These are phyloP conservation scores for Penicillium brevicompactum DNA, from an alignment of 2,329 filamentous ascomycete species.

Conservation along the genomic window DNA sequence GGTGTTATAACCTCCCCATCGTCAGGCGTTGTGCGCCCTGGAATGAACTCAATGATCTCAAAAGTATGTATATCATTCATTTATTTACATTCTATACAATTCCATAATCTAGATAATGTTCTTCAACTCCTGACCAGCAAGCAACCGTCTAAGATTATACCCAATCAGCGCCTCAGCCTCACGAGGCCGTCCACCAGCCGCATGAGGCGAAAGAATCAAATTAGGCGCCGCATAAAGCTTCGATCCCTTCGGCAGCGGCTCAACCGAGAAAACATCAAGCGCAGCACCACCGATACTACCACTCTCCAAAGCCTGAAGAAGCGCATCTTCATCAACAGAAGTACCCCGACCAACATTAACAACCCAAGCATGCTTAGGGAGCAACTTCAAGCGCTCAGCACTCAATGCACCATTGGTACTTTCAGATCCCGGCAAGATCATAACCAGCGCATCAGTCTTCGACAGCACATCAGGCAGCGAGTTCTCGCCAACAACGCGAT, in stretches of 20 bases:
- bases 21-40: no score
- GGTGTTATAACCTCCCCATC: no score
- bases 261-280: slow-evolving; percentile 25
- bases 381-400: slow-evolving; percentile 53
- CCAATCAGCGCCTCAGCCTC: slow-evolving; percentile 61
- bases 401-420: slow-evolving; percentile 60
- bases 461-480: slow-evolving; percentile 56
- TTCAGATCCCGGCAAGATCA: slow-evolving; percentile 64
- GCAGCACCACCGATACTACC: slow-evolving; percentile 24
- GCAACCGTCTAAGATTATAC: slow-evolving; percentile 61
- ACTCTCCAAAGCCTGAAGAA: slow-evolving; percentile 23
- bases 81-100: slow-evolving; percentile 29
- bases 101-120: slow-evolving; percentile 48
- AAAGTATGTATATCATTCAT: not conserved
- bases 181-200: slow-evolving; percentile 47
- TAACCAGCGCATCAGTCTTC: slow-evolving; percentile 65
- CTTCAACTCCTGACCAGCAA: slow-evolving; percentile 61
- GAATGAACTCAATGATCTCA: not conserved
- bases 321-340: slow-evolving; percentile 24
- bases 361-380: slow-evolving; percentile 54
- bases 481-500: slow-evolving; percentile 61
- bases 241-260: slow-evolving; percentile 23
- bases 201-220: slow-evolving; percentile 24
- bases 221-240: slow-evolving; percentile 25
- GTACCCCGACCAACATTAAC: slow-evolving; percentile 26